Conservation (phyloP, 805 yeast species). For the Saccharomycopsis olivae region DNA sequence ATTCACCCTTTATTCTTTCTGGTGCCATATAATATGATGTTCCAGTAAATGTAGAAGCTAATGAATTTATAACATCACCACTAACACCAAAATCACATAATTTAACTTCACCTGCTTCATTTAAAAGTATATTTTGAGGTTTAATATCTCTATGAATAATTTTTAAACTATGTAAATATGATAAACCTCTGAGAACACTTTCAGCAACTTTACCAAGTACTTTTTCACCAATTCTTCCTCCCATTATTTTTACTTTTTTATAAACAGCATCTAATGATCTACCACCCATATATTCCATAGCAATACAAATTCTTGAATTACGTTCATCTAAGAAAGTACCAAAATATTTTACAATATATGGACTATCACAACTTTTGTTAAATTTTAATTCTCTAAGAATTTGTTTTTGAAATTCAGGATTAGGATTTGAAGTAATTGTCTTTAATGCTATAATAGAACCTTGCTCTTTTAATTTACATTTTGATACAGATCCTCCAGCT, state of each 20-base stretch:
- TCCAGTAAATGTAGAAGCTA: conserved; percentile 95
- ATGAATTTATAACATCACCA: conserved; percentile 90
- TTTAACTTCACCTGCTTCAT: conserved; percentile 70
- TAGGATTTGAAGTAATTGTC: conserved; percentile 36
- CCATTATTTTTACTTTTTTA: conserved; percentile 56
- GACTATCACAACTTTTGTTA: conserved; percentile 71
- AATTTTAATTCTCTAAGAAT: conserved; percentile 85
- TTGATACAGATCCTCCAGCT: conserved; percentile 81
- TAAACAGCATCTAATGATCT: conserved; percentile 86
- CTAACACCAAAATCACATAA: conserved; percentile 96
- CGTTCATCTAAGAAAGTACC: conserved; percentile 80
- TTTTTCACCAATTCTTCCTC: conserved; percentile 86
- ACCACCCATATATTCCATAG: conserved; percentile 98
- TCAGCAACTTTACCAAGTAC: conserved; percentile 87
- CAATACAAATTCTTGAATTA: conserved; percentile 75
- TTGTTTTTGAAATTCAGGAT: conserved; percentile 82
- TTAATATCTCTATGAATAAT: conserved; percentile 94
- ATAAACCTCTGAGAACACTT: conserved; percentile 72
- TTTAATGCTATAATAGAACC: conserved; percentile 72
- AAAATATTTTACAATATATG: conserved; percentile 81
- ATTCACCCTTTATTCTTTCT: conserved; percentile 90
- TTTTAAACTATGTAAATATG: conserved; percentile 76
- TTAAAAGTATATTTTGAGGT: conserved; percentile 84
- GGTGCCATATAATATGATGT: conserved; percentile 99
- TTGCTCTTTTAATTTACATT: conserved; percentile 56